phyloP scores from a whole-genome alignment of 2,329 filamentous ascomycete genomes.

The Tolypocladium guangdongense region DNA sequence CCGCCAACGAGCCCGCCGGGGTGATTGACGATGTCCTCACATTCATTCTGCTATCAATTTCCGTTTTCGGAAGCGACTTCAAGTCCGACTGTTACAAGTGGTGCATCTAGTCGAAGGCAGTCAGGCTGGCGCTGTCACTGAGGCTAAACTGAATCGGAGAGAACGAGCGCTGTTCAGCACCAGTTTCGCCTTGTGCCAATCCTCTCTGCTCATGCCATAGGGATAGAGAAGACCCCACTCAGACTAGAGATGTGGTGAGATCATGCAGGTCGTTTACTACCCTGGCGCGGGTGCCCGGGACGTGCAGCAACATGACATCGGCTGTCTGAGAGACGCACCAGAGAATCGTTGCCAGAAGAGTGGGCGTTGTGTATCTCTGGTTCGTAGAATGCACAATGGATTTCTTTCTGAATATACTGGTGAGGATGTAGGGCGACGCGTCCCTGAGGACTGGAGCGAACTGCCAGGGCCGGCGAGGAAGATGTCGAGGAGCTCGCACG shows the following conservation, averaged over 20 bases:
- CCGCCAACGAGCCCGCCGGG: slow-evolving; percentile 22
- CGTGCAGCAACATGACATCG: slow-evolving; percentile 29
- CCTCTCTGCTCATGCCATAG: slow-evolving; percentile 19
- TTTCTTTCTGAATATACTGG: slow-evolving; percentile 31
- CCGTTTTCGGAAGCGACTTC: slow-evolving; percentile 35
- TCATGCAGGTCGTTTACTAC: slow-evolving; percentile 27
- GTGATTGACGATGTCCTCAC: slow-evolving; percentile 32
- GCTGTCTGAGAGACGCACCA: slow-evolving; percentile 37
- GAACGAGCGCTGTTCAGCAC: slow-evolving; percentile 20
- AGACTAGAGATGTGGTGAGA: slow-evolving; percentile 21
- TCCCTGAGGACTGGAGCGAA: slow-evolving; percentile 30
- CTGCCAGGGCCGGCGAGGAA: slow-evolving; percentile 34
- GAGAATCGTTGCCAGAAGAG: slow-evolving; percentile 34
- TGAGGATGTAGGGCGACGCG: slow-evolving; percentile 36
- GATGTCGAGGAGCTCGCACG: slow-evolving; percentile 35
- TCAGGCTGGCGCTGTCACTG: slow-evolving; percentile 25
- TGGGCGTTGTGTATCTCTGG: slow-evolving; percentile 30
- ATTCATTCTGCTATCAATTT: slow-evolving; percentile 32
- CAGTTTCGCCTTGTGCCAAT: slow-evolving; percentile 18
- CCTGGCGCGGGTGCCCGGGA: slow-evolving; percentile 27
- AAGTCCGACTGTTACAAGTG: slow-evolving; percentile 36
- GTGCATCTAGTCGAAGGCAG: slow-evolving; percentile 35
- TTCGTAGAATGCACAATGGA: slow-evolving; percentile 28
- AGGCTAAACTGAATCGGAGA: slow-evolving; percentile 27
- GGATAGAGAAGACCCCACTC: slow-evolving; percentile 19